phyloP scores from a whole-genome alignment of 2,329 filamentous ascomycete genomes.

The Beauveria rudraprayagi region DNA sequence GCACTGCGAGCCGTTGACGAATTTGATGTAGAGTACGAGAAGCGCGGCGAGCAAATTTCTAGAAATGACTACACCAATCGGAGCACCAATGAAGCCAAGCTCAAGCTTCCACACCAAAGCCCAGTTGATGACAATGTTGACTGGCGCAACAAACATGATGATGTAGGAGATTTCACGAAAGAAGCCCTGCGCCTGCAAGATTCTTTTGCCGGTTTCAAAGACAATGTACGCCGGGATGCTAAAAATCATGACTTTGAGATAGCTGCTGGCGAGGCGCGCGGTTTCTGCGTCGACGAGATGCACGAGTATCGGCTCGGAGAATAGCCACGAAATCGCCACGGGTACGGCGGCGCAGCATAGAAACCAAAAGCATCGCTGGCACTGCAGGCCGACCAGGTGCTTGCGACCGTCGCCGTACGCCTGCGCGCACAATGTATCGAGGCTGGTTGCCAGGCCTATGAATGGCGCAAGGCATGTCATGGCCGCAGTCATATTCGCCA shows the following conservation, averaged over 20 bases:
- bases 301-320: constrained; percentile 55
- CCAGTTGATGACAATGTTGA: constrained; percentile 73
- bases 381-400: constrained; percentile 75
- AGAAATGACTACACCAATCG: constrained; percentile 70
- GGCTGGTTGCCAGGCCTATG: constrained; percentile 75
- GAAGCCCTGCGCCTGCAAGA: constrained; percentile 73
- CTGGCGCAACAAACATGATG: constrained; percentile 63
- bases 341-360: constrained; percentile 66
- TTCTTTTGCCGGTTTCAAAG: constrained; percentile 74
- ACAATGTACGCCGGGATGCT: constrained; percentile 68
- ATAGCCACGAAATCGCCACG: constrained; percentile 64
- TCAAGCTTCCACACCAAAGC: constrained; percentile 64
- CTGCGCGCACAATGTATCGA: constrained; percentile 90
- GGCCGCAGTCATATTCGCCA: constrained; percentile 66
- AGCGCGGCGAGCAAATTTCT: constrained; percentile 68
- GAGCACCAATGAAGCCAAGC: constrained; percentile 71
- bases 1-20: constrained; percentile 66
- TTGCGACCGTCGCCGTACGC: constrained; percentile 88
- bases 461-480: constrained; percentile 72
- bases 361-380: constrained; percentile 75
- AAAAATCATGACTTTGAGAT: constrained; percentile 64
- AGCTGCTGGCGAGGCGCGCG: constrained; percentile 62
- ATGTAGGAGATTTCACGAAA: constrained; percentile 73
- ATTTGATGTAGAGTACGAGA: constrained; percentile 68
- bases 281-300: constrained; percentile 44